Conservation (phyloP, 2,329 filamentous ascomycete species). For the Coniochaeta sp. region DNA sequence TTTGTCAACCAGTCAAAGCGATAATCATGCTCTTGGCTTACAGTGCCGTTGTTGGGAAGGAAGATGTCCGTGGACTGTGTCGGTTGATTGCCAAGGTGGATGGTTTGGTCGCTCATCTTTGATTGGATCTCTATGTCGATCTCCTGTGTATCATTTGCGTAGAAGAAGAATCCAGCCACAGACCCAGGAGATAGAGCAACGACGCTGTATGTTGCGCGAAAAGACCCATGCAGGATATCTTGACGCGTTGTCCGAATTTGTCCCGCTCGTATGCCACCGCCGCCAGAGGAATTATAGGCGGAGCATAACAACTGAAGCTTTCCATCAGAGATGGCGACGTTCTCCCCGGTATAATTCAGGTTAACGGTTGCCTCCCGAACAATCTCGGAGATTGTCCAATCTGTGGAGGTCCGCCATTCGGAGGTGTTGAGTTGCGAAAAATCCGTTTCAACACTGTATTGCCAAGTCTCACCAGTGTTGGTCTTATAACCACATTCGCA, state of each 20-base stretch:
- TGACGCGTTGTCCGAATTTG: neutral
- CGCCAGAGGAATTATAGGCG: neutral
- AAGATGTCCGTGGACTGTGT: neutral
- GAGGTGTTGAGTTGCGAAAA: neutral
- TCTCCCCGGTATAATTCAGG: neutral
- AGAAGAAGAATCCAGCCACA: neutral
- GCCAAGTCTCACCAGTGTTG: neutral
- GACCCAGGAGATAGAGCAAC: neutral
- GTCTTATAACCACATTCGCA: neutral
- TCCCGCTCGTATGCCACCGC: neutral
- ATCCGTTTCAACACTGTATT: neutral
- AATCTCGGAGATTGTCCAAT: neutral
- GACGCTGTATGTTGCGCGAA: neutral
- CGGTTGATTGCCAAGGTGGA: neutral
- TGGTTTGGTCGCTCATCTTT: neutral
- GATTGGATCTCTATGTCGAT: neutral
- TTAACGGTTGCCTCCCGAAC: too few relatives aligned
- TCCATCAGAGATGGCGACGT: neutral
- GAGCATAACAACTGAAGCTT: neutral
- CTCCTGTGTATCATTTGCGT: neutral
- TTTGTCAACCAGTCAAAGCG: neutral
- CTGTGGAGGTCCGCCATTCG: neutral
- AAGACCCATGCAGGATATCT: neutral
- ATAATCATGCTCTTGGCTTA: neutral
- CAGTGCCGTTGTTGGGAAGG: neutral